A percentile compares a stretch with the other conserved stretches of the same genome.
These are phyloP conservation scores for Nicotiana paniculata DNA, from an alignment of 257 asterid species.

Conservation along the genomic window DNA sequence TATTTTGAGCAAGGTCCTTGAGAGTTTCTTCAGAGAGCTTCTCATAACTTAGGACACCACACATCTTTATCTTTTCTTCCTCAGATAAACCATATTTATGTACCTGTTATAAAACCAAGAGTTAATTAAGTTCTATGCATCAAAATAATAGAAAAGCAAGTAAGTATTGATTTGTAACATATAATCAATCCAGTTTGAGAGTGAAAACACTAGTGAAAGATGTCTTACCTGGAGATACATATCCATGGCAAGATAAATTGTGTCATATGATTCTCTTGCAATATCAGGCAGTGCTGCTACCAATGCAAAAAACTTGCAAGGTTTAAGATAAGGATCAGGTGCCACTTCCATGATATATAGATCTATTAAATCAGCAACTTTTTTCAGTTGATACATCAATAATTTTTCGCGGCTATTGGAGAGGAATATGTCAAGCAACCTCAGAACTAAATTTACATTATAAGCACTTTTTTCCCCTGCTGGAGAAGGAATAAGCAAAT, in stretches of 20 bases:
- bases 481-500: constrained; percentile 39
- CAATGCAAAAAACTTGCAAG: constrained; percentile 39
- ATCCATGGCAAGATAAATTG: constrained; percentile 35
- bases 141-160: background rate
- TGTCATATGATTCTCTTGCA: constrained; percentile 49
- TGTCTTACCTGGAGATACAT: constrained; percentile 46
- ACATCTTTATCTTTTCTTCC: constrained; percentile 41
- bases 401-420: background rate
- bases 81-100: constrained; percentile 23
- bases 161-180: background rate
- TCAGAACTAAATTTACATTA: constrained; percentile 37
- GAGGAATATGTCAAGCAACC: constrained; percentile 33
- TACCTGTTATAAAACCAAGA: constrained; percentile 25
- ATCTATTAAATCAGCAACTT: constrained; percentile 46
- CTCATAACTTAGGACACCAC: constrained; percentile 34
- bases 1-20: constrained; percentile 22
- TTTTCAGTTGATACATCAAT: constrained; percentile 25
- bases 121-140: background rate
- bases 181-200: background rate
- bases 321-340: constrained; percentile 47
- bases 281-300: constrained; percentile 34
- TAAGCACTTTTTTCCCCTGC: constrained; percentile 25
- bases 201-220: background rate
- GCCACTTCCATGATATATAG: constrained; percentile 51
- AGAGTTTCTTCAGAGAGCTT: constrained; percentile 32